Conservation (phyloP, 2,329 filamentous ascomycete species). For the Cordyceps farinosa region DNA sequence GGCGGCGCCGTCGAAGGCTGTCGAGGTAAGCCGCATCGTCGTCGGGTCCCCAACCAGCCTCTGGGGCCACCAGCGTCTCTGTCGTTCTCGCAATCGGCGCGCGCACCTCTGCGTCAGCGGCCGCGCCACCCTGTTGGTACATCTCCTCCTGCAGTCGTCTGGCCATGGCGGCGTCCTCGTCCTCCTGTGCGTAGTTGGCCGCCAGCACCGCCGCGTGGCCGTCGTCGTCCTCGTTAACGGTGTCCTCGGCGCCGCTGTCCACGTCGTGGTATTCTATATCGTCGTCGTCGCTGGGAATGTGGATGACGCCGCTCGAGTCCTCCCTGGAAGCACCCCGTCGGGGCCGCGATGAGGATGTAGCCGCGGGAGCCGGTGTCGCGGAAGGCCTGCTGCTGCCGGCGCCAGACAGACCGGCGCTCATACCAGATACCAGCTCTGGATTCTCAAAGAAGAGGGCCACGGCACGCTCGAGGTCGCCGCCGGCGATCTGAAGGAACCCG, state of each 20-base stretch:
- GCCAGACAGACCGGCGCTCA: conserved; percentile 31
- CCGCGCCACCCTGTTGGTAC: conserved; percentile 55
- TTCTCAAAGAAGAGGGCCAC: conserved; percentile 89
- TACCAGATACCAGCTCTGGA: conserved; percentile 58
- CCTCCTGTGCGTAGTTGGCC: conserved; percentile 55
- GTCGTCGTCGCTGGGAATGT: conserved; percentile 72
- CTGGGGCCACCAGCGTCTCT: conserved; percentile 81
- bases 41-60: conserved; percentile 44
- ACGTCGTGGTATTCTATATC: conserved; percentile 31
- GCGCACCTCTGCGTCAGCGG: conserved; percentile 62
- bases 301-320: conserved; percentile 49
- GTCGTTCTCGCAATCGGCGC: conserved; percentile 89
- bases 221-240: conserved; percentile 38
- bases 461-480: conserved; percentile 78
- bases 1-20: conserved; percentile 54
- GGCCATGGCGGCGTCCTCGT: conserved; percentile 93
- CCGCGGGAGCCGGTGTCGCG: conserved; percentile 22
- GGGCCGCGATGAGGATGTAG: conserved; percentile 24
- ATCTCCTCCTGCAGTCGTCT: conserved; percentile 88
- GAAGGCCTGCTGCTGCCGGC: conserved; percentile 22
- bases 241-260: conserved; percentile 33
- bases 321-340: conserved; percentile 30
- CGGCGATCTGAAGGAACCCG: conserved; percentile 81
- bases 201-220: conserved; percentile 39
- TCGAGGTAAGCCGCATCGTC: conserved; percentile 60